Conservation (phyloP, 2,329 filamentous ascomycete species). For the Fusarium domesticum region DNA sequence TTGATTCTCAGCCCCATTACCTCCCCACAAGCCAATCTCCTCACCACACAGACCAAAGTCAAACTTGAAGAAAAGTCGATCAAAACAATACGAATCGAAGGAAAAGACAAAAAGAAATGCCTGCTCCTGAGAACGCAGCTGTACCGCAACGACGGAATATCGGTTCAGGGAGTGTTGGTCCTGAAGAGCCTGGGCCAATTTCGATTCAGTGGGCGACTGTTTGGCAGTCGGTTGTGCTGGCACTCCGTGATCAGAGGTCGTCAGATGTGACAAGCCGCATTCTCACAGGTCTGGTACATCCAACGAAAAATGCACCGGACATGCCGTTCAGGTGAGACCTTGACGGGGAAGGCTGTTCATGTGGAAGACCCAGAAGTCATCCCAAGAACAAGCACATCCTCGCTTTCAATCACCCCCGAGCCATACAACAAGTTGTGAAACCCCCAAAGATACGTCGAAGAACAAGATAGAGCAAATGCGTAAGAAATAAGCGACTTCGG, state of each 20-base stretch:
- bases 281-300: slow-evolving; percentile 28
- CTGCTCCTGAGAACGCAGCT: slow-evolving; percentile 32
- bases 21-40: slow-evolving; percentile 38
- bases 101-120: slow-evolving; percentile 31
- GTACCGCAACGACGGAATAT: slow-evolving; percentile 38
- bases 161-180: slow-evolving; percentile 4
- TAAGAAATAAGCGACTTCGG: slow-evolving; percentile 30
- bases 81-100: slow-evolving; percentile 25
- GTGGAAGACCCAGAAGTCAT: slow-evolving; percentile 7
- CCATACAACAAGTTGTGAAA: slow-evolving; percentile 38
- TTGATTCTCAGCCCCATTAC: slow-evolving; percentile 19
- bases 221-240: slow-evolving; percentile 14
- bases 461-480: slow-evolving; percentile 42
- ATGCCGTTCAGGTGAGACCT: slow-evolving; percentile 38
- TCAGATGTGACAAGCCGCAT: slow-evolving; percentile 13
- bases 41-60: slow-evolving; percentile 26
- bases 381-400: slow-evolving; percentile 12
- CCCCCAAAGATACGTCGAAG: slow-evolving; percentile 38
- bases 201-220: slow-evolving; percentile 16
- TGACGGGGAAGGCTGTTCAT: slow-evolving; percentile 13
- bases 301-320: slow-evolving; percentile 34
- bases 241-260: slow-evolving; percentile 10
- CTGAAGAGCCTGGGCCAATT: slow-evolving; percentile 5
- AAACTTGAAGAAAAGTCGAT: slow-evolving; percentile 24
- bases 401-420: slow-evolving; percentile 37